Base-by-base conservation (phyloP, 148 eudicot genomes). In the Chenopodium formosanum region DNA sequence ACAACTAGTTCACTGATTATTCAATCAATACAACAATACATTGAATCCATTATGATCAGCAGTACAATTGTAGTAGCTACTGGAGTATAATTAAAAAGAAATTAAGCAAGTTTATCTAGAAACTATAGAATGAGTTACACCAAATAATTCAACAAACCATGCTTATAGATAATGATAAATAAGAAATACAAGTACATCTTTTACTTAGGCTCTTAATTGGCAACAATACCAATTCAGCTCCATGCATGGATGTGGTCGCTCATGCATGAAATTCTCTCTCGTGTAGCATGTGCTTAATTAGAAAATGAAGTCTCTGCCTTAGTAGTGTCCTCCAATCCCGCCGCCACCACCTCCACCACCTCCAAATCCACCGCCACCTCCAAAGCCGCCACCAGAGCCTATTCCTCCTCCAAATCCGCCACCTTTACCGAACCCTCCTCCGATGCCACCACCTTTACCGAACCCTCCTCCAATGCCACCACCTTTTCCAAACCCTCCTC, bases 341-440 rank as follows among this genome's bases (percentile, higher is more conserved):
- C 53, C 52, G 23, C 81, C 85, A 8, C 17, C 56, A 9, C 56
- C 56, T 52, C 56, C 56, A 52, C 56, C 56, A 52, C 81, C 78
- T 3, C 86, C 86, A 8, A 79, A 19, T 0, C 86, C 85, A 9
- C 85, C 85, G 13, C 81, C 81, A 52, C 79, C 85, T 4, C 82
- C 86, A 40, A 40, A 40, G 8, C 44, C 44, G 44, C 44, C 86
- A n/a, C 83, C 80, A 2, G 48, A 65, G 1, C 83, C 83, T 1
- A 80, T 80, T 12, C 79, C 79, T 2, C 78, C 73, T 19, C 84
- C 84, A 22, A 58, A 4, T 58, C 75, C 83, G 0, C 82, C 82
- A 14, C 85, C 85, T 1, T 5, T n/a, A 14, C 81, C 85, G 17
- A 47, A 52, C 0, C 77, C 81, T 22, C 32, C 10, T 5, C 82